Base-by-base conservation (phyloP, 129 eudicot genomes). In the Rutidosis leptorrhynchoides region DNA sequence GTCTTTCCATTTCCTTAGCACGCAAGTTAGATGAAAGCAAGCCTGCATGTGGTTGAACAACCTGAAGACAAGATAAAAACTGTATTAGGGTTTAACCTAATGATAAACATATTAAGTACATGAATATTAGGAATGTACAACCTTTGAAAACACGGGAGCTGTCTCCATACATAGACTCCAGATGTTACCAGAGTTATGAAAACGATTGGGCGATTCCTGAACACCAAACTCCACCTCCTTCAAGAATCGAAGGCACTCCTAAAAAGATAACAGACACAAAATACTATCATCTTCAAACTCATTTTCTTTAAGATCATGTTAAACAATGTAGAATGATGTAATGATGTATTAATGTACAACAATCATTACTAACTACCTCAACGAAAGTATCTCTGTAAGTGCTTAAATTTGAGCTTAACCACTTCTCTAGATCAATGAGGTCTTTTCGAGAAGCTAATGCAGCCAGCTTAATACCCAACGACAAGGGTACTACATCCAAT, bases 181-280 rank as follows among this genome's bases (percentile, higher is more conserved):
- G 51, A 86, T 76, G 69, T 75, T 57, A 61, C 81, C 86, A 73
- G 95, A 78, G 32, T 78, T 83, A 35, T 88, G 84, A 57, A 83
- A 74, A 68, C 79, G 90, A 75, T 82, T 71, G 40, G 83, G 60
- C 35, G 81, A 42, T 23, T 80, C 96, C 58, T 81, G 89, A 68
- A 80, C 68, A 45, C 80, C 88, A 72, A 69, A 69, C 66, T 82
- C 84, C 64, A 84, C 84, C 77, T 86, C 95, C 77, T 84, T 89
- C 15, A 89, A 72, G 65, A 89, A 89, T 40, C 79, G 86, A 20
- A 93, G 55, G 69, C 96, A 89, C 77, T 89, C 99, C 95, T 91
- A 74, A 42, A 72, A 68, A 48, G 40, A 45, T 30, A 70, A 70
- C 17, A 64, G 10, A 67, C 57, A 51, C 29, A 76, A 45, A 55